Base-by-base conservation (phyloP, 1,284 basidiomycete species). In the Sporisorium reilianum region DNA sequence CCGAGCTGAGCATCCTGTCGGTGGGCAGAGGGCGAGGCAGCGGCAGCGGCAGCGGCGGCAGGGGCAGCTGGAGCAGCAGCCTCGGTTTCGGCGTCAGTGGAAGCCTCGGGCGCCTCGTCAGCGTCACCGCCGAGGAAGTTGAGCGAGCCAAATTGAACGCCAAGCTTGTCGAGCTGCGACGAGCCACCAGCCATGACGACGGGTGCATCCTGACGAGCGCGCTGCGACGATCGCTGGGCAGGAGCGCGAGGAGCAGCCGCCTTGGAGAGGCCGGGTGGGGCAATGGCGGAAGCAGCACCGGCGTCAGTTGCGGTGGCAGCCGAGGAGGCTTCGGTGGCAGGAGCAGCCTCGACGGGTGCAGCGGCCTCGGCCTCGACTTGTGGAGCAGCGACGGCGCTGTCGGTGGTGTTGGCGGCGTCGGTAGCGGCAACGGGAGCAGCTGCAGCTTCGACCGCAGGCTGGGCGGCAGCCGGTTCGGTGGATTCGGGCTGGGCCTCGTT, bases 131-230 rank as follows among this genome's bases (percentile, higher is more conserved):
- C 80, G 32, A 81, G 74, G 73, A 84, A 82, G 75, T 79, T 83
- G 55, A 84, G 76, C 20, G 68, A 78, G 63, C 83, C 83, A 46
- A 84, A 84, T 55, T 81, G 76, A 28, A 83, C 74, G 51, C 81
- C 83, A 16, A 84, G 77, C 50, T 72, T 82, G 77, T 84, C 83
- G 41, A 83, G 72, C 55, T 76, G 66, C 5, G 80, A 73, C 25
- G 67, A 65, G 28, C 76, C 78, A 28, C 81, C 80, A n/a, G 81
- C 76, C 78, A 84, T 79, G 32, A 82, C 81, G 28, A 84, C 82
- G 9, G 83, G 70, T 20, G 75, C 77, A 23, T 83, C 82, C 59
- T 83, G 83, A 48, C 71, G 74, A 25, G 80, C 70, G n/a, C 83
- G 76, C 64, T 81, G 78, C 23, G 65, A 61, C 42, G 66, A 69